A percentile compares a stretch with the other conserved stretches of the same genome.
These are phyloP conservation scores for Stropharia rugosoannulata DNA, from an alignment of 768 basidiomycete species.

Conservation along the genomic window DNA sequence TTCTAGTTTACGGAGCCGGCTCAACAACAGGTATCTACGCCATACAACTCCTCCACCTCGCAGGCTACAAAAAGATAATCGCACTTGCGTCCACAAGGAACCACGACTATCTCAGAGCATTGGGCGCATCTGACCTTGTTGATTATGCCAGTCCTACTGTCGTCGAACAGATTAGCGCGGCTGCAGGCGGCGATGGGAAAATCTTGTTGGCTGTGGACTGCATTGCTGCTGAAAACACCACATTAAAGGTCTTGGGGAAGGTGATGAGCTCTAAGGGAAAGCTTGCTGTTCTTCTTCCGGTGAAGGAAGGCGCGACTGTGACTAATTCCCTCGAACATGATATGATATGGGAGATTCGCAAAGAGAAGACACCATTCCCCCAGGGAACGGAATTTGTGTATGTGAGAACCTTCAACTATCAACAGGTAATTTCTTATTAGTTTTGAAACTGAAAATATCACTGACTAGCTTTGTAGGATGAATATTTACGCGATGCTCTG, in stretches of 20 bases:
- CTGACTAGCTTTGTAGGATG: constrained; percentile 29
- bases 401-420: constrained; percentile 41
- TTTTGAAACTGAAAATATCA: background rate
- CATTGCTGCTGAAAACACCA: constrained; percentile 34
- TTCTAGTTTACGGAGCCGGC: constrained; percentile 46
- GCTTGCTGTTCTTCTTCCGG: constrained; percentile 43
- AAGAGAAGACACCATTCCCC: constrained; percentile 36
- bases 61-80: constrained; percentile 42
- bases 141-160: constrained; percentile 40
- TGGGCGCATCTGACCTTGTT: constrained; percentile 40
- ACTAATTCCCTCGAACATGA: constrained; percentile 26
- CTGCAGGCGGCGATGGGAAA: constrained; percentile 32
- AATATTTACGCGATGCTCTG: constrained; percentile 38
- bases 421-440: constrained; percentile 28
- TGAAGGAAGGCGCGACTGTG: constrained; percentile 43
- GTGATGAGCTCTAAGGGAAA: constrained; percentile 36
- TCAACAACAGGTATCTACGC: constrained; percentile 38
- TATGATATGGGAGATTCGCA: constrained; percentile 31
- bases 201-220: constrained; percentile 36
- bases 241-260: constrained; percentile 34
- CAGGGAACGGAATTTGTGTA: constrained; percentile 32
- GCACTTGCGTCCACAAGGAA: constrained; percentile 40
- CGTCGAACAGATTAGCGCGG: constrained; percentile 31
- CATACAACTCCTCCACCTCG: constrained; percentile 37
- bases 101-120: constrained; percentile 34